Base-by-base conservation (phyloP, 2,329 filamentous ascomycete genomes). In the Aspergillus alliaceus region DNA sequence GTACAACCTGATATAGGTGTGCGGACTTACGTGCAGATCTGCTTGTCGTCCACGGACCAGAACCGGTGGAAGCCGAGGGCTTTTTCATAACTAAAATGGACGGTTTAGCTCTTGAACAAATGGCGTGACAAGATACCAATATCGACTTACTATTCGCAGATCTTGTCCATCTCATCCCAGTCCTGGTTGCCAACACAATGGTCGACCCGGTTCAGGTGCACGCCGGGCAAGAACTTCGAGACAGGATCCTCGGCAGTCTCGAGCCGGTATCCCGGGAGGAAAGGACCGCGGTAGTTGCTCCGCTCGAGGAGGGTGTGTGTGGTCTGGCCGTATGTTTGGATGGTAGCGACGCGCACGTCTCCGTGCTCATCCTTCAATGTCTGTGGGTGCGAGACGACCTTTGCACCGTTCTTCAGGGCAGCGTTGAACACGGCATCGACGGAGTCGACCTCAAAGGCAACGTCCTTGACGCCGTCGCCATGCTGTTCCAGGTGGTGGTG, bases 181-280 rank as follows among this genome's bases (percentile, higher is more conserved):
- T 91, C 89, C 80, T 97, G 93, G 81, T 98, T 97, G 64, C 93
- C 93, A 66, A 98, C 93, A 76, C 93, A 97, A 82, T 98, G 93
- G 78, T 98, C 93, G 77, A 98, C 92, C 65, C 86, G 86, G 60
- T 84, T 83, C 54, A 96, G 83, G 9, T 80, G 74, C 14, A 96
- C 84, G 0, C 78, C 67, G 0, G 92, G 91, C 22, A 91, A 78
- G 51, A 75, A 66, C 51, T 69, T 66, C 4, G 69, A 35, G 14
- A 84, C 69, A 0, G 81, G 78, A 63, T 87, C 84, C 24, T 67
- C 62, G 22, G 59, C 60, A 39, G 82, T 64, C 56, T 76, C 83
- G 6, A 83, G 74, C 44, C 86, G 85, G 80, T 89, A 98, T 8
- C 91, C 91, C 0, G 93, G 93, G 49, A 97, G 81, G 79, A 98